Evolutionary conservation across 176 grass and related monocot species (phyloP).

Genomic region (maize (Zea mays)): Zm-B73-REFERENCE-NAM-5.0 NC_050098.1:159839001-159839500

Average conservation of each 20-base stretch:
- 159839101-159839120: constrained; percentile 63
- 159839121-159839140: constrained; percentile 76
- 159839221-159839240: not conserved
- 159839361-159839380: no score
- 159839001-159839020: constrained; percentile 57
- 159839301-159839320: no score
- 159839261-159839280: no score
- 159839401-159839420: no score
- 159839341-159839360: no score
- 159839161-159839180: constrained; percentile 36
- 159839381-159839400: no score
- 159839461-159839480: no score
- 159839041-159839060: constrained; percentile 12
- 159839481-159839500: no score
- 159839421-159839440: no score
- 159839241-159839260: not conserved
- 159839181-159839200: constrained; percentile 8
- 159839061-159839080: constrained; percentile 19
- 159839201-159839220: not conserved
- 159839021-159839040: constrained; percentile 13
- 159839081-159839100: constrained; percentile 62
- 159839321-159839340: no score
- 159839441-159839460: no score
- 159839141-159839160: constrained; percentile 38
- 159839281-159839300: no score